Percentiles rank a stretch among this genome's conserved stretches.
Evolutionary conservation across 257 asterid species (phyloP).

Genomic region (Jacaranda mimosifolia): DNA sequence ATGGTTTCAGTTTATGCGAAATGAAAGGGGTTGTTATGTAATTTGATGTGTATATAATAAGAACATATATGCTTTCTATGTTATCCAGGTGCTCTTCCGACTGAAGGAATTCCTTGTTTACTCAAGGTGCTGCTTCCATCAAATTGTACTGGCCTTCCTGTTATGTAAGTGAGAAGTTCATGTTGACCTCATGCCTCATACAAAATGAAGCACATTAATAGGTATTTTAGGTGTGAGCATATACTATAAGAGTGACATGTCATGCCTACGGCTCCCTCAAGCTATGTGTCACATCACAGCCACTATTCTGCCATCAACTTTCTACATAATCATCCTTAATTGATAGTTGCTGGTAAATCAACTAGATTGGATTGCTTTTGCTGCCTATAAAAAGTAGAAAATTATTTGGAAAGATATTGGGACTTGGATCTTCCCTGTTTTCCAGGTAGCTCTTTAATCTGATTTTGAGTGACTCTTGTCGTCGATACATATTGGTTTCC

Average conservation of each 20-base stretch:
- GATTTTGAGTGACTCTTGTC: slow-evolving; percentile 1
- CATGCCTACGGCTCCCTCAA: background rate
- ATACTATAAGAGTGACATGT: background rate
- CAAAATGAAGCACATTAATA: background rate
- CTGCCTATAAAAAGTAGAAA: background rate
- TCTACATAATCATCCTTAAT: slow-evolving; percentile 1
- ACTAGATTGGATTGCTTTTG: background rate
- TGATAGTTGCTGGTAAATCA: background rate
- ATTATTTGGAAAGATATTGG: background rate
- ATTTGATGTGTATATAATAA: background rate
- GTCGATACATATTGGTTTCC: slow-evolving; percentile 20
- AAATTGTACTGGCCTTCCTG: slow-evolving; percentile 86
- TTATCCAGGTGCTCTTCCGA: slow-evolving; percentile 88
- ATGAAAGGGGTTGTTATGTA: background rate
- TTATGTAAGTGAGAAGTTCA: slow-evolving; percentile 64
- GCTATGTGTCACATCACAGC: no score
- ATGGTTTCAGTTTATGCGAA: slow-evolving; percentile 14
- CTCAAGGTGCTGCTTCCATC: slow-evolving; percentile 89
- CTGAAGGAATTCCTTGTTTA: slow-evolving; percentile 97
- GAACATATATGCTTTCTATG: slow-evolving; percentile 28
- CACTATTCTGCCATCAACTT: background rate
- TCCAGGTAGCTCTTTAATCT: background rate
- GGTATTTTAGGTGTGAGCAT: slow-evolving; percentile 3
- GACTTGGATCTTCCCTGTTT: background rate
- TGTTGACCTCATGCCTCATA: slow-evolving; percentile 14